Conservation (phyloP, 768 basidiomycete genomes). For the Rhodotorula diobovata region DNA sequence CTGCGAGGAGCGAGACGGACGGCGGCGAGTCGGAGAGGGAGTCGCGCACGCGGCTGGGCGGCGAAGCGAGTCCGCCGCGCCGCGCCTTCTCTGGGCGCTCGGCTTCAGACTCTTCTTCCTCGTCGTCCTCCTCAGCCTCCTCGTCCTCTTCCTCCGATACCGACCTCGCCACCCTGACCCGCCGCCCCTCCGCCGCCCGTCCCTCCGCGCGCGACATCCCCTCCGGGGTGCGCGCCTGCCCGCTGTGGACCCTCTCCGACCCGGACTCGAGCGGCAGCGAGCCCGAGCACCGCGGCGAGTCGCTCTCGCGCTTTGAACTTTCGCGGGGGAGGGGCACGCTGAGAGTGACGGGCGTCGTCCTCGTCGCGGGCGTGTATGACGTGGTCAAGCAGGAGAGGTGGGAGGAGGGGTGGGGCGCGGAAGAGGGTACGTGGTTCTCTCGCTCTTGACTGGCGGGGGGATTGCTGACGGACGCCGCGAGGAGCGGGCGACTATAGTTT, state of each 20-base stretch:
- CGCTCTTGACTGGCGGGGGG: background rate
- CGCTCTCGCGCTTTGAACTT: background rate
- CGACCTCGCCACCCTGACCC: background rate
- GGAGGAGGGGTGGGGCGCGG: background rate
- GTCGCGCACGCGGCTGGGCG: too few relatives aligned
- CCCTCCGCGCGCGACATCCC: background rate
- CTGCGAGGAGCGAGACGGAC: too few relatives aligned
- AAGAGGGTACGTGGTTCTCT: background rate
- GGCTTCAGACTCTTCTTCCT: background rate
- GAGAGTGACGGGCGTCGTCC: background rate
- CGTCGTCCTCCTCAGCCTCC: too few relatives aligned
- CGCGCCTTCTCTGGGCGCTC: background rate
- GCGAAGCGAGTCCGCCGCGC: background rate
- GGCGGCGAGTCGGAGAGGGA: too few relatives aligned
- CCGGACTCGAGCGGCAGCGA: background rate
- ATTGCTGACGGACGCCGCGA: background rate
- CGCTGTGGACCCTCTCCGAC: background rate
- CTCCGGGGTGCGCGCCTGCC: background rate
- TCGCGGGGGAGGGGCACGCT: background rate
- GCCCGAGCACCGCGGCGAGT: background rate
- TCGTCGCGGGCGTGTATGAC: slow-evolving; percentile 16
- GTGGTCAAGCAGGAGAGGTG: background rate
- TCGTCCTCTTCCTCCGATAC: too few relatives aligned
- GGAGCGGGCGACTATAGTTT: background rate
- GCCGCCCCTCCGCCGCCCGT: too few relatives aligned